phyloP scores from a whole-genome alignment of 306 rosid species.

The Inga oerstediana region DNA sequence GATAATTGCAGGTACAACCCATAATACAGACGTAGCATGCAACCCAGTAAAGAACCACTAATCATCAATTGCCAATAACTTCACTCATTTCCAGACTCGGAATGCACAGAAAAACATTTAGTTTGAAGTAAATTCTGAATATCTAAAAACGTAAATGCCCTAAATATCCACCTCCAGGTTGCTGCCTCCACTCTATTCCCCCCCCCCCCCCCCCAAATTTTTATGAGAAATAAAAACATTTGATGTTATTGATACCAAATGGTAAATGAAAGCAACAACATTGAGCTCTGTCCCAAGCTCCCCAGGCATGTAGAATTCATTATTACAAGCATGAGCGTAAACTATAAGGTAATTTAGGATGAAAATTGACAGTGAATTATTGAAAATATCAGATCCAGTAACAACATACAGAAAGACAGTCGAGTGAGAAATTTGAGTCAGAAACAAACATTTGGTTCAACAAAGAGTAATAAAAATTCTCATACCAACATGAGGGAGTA shows the following conservation, averaged over 20 bases:
- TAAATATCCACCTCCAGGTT: neutral
- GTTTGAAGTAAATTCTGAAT: neutral
- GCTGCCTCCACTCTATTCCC: neutral
- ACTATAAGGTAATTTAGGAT: neutral
- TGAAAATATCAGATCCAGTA: conserved; percentile 42
- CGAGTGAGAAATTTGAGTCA: conserved; percentile 33
- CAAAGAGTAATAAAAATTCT: conserved; percentile 47
- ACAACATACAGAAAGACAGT: conserved; percentile 31
- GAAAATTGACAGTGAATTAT: conserved; percentile 39
- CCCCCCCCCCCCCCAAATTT: no score
- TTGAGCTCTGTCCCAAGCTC: conserved; percentile 11
- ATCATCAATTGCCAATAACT: neutral
- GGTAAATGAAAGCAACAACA: conserved; percentile 6
- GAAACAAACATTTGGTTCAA: conserved; percentile 40
- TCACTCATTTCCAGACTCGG: neutral
- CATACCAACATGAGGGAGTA: conserved; percentile 36
- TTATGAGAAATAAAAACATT: neutral
- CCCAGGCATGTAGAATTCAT: conserved; percentile 1
- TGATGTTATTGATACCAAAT: neutral
- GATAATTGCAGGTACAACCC: neutral
- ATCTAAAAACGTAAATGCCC: neutral
- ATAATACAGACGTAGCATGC: neutral
- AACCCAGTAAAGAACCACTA: neutral
- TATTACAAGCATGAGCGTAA: neutral
- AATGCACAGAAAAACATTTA: neutral